These are phyloP conservation scores for Straminergon stramineum DNA, from an alignment of 225 moss, liverwort and hornwort genomes.

Conservation along the genomic window DNA sequence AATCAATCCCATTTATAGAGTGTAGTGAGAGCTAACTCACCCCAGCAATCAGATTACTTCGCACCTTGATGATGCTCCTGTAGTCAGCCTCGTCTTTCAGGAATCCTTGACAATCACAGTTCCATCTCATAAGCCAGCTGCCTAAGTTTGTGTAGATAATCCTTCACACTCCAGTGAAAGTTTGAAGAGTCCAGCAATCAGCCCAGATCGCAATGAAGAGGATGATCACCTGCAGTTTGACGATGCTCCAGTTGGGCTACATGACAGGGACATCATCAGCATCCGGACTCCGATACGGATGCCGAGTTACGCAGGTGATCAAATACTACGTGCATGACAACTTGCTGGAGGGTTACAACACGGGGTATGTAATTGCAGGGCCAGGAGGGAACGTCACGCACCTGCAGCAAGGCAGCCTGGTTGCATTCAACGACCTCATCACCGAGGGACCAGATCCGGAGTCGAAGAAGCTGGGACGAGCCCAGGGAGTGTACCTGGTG, in stretches of 20 bases:
- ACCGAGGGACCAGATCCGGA: constrained; percentile 1
- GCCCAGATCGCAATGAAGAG: background rate
- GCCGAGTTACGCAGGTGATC: background rate
- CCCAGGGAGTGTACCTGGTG: constrained; percentile 8
- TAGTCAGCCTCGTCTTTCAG: background rate
- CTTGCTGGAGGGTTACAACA: background rate
- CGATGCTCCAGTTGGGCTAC: background rate
- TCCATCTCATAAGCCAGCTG: background rate
- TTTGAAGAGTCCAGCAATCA: background rate
- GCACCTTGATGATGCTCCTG: background rate
- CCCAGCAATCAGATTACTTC: background rate
- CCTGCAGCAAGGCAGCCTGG: constrained; percentile 11
- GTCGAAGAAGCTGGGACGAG: constrained; percentile 5
- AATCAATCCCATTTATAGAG: background rate
- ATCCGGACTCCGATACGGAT: background rate
- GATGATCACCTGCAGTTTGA: background rate
- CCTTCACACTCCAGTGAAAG: background rate
- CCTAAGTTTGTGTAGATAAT: background rate
- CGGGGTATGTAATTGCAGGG: constrained; percentile 5
- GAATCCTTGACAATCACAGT: background rate
- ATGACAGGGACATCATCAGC: background rate
- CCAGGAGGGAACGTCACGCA: background rate
- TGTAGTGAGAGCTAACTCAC: background rate
- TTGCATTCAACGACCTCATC: constrained; percentile 20
- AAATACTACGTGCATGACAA: constrained; percentile 20